phyloP scores from a whole-genome alignment of 2,329 filamentous ascomycete species.

The Aspergillus novoparasiticus region DNA sequence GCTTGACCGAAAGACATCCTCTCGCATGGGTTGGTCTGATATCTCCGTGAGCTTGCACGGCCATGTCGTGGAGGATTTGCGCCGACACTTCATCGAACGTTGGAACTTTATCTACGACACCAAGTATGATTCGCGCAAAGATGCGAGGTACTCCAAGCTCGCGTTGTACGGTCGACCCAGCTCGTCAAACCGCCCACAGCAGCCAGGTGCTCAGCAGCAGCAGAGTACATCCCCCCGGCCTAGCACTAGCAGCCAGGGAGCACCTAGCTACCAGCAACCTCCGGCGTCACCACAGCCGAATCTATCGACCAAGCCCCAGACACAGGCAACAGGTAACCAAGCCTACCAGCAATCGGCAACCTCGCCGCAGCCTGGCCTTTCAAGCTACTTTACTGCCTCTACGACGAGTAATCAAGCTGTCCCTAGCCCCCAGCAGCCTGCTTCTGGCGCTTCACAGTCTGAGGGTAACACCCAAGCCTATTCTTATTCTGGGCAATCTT shows the following conservation, averaged over 20 bases:
- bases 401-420: neutral
- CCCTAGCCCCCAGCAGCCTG: constrained; percentile 9
- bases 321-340: neutral
- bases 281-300: constrained; percentile 8
- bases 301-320: neutral
- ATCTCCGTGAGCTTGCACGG: constrained; percentile 76
- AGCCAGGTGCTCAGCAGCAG: constrained; percentile 10
- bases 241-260: neutral
- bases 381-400: neutral
- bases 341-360: constrained; percentile 9
- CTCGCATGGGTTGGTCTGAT: constrained; percentile 92
- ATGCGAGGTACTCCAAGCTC: constrained; percentile 51
- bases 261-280: constrained; percentile 11
- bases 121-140: constrained; percentile 69
- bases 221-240: neutral
- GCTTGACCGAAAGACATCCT: constrained; percentile 75
- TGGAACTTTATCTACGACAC: constrained; percentile 90
- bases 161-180: constrained; percentile 36
- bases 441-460: constrained; percentile 12
- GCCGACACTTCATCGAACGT: constrained; percentile 77
- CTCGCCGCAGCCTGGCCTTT: constrained; percentile 9
- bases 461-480: constrained; percentile 24
- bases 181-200: constrained; percentile 22
- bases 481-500: constrained; percentile 36
- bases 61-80: constrained; percentile 72